phyloP scores from a whole-genome alignment of 768 basidiomycete genomes.

The Boletus coccyginus region DNA sequence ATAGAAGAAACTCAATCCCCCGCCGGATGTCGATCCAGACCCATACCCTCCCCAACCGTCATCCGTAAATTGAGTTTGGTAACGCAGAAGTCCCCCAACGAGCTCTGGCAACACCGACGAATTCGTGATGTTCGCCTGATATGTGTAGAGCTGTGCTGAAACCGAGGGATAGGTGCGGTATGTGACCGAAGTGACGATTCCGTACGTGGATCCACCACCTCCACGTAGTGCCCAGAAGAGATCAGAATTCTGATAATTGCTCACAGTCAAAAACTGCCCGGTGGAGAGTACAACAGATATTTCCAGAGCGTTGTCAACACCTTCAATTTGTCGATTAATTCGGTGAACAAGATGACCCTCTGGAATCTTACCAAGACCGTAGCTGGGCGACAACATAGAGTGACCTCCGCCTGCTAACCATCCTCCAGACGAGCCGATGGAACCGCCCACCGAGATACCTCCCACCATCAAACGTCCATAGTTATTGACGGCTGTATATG shows the following conservation, averaged over 20 bases:
- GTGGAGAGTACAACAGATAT: conserved; percentile 44
- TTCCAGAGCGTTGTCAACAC: conserved; percentile 48
- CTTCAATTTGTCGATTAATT: conserved; percentile 20
- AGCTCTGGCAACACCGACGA: conserved; percentile 29
- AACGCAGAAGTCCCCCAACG: conserved; percentile 32
- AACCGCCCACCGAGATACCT: conserved; percentile 36
- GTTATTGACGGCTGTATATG: conserved; percentile 39
- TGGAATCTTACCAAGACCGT: conserved; percentile 40
- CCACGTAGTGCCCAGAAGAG: conserved; percentile 58
- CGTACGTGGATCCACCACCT: conserved; percentile 50
- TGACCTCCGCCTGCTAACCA: conserved; percentile 53
- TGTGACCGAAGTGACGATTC: conserved; percentile 46
- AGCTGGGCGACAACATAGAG: conserved; percentile 36
- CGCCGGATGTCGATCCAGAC: neutral
- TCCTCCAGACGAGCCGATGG: conserved; percentile 49
- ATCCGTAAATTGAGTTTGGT: conserved; percentile 33
- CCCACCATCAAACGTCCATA: conserved; percentile 44
- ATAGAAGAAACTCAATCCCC: conserved; percentile 15
- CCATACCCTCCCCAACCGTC: conserved; percentile 44
- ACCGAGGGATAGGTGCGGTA: conserved; percentile 42
- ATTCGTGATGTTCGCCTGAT: conserved; percentile 34
- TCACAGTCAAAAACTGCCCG: conserved; percentile 39
- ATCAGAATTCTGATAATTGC: conserved; percentile 40
- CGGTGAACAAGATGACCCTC: neutral
- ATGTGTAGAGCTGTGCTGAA: conserved; percentile 32